Conservation (phyloP, 768 basidiomycete genomes). For the Solioccasus polychromus region DNA sequence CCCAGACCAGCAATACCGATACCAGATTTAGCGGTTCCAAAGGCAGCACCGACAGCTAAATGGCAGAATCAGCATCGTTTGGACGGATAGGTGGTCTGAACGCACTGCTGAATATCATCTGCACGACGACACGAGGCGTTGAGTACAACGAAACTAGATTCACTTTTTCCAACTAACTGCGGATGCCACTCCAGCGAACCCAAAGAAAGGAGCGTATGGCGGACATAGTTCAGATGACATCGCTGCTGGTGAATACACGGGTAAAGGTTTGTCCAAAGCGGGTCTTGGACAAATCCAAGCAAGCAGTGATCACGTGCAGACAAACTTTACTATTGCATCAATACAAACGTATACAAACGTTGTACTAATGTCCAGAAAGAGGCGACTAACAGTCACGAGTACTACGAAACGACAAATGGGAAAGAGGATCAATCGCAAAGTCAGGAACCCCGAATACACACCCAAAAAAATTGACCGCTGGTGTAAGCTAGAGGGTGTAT, state of each 20-base stretch:
- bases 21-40: conserved; percentile 94
- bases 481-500: conserved; percentile 22
- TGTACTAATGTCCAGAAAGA: no score
- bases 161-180: conserved; percentile 54
- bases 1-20: conserved; percentile 96
- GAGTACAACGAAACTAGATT: conserved; percentile 8
- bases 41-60: conserved; percentile 89
- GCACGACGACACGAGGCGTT: conserved; percentile 2
- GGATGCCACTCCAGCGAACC: conserved; percentile 93
- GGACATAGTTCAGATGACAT: conserved; percentile 69
- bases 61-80: conserved; percentile 8
- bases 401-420: no score
- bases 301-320: no score
- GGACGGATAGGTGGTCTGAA: conserved; percentile 17
- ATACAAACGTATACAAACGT: no score
- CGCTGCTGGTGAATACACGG: conserved; percentile 1
- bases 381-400: no score
- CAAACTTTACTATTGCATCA: no score
- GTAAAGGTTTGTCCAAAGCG: not conserved
- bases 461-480: no score
- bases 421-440: no score
- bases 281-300: no score
- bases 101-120: conserved; percentile 98
- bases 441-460: no score
- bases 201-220: conserved; percentile 96